A percentile compares a stretch with the other conserved stretches of the same genome.
These are phyloP conservation scores for Trichoderma arundinaceum DNA, from an alignment of 2,329 filamentous ascomycete species.

Conservation along the genomic window DNA sequence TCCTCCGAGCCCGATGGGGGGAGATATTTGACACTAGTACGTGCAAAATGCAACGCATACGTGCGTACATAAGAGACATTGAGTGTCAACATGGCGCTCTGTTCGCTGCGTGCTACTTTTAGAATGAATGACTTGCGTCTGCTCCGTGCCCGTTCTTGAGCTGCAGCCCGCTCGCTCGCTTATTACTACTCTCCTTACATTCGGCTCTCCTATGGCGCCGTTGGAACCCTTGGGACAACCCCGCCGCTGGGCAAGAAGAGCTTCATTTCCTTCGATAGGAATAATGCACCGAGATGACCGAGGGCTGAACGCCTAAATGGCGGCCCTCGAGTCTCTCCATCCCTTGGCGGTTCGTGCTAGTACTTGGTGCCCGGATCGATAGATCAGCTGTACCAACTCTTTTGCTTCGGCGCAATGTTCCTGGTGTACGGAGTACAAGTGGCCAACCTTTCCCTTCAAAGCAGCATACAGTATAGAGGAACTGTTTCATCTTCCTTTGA, in stretches of 20 bases:
- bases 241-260: neutral
- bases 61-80: too few relatives aligned
- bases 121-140: conserved; percentile 13
- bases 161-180: conserved; percentile 20
- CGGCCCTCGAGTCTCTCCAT: conserved; percentile 4
- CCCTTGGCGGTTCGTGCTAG: conserved; percentile 6
- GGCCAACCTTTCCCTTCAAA: conserved; percentile 11
- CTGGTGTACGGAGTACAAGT: neutral
- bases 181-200: conserved; percentile 10
- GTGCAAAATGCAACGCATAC: too few relatives aligned
- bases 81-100: too few relatives aligned
- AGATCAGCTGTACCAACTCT: conserved; percentile 1
- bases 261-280: neutral
- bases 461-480: neutral
- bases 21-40: too few relatives aligned
- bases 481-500: neutral
- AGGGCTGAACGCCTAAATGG: conserved; percentile 10
- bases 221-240: neutral
- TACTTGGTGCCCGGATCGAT: conserved; percentile 4
- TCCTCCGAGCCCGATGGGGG: too few relatives aligned
- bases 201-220: neutral
- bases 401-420: conserved; percentile 8
- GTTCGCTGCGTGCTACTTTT: neutral
- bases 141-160: neutral
- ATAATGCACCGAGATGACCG: conserved; percentile 19